A percentile compares a stretch with the other conserved stretches of the same genome.
phyloP scores from a whole-genome alignment of 129 eudicot species.

The Lactuca saligna region DNA sequence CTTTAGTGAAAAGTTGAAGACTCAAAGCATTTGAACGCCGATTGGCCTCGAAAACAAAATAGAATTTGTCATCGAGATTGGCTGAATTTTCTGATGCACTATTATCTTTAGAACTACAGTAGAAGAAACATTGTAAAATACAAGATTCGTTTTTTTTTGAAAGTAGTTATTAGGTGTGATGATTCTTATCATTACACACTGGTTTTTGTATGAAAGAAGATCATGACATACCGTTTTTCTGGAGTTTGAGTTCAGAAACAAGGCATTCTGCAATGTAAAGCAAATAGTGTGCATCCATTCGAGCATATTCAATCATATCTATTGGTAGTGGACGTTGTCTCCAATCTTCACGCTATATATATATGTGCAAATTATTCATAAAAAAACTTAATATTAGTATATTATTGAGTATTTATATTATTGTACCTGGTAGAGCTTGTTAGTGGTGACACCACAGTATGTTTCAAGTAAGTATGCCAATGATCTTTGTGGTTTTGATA shows the following conservation, averaged over 20 bases:
- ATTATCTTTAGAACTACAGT: conserved; percentile 44
- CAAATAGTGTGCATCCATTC: conserved; percentile 87
- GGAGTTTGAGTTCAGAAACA: conserved; percentile 61
- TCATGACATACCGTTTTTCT: conserved; percentile 44
- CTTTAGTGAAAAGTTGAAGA: conserved; percentile 84
- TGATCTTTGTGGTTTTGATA: conserved; percentile 89
- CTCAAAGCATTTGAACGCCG: conserved; percentile 85
- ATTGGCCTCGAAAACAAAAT: conserved; percentile 75
- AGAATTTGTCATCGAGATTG: conserved; percentile 60
- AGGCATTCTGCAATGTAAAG: conserved; percentile 75
- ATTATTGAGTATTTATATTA: not conserved
- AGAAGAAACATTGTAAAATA: conserved; percentile 25
- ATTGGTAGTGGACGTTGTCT: conserved; percentile 86
- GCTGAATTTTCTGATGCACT: conserved; percentile 67
- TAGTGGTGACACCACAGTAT: conserved; percentile 73
- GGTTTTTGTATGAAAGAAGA: conserved; percentile 6
- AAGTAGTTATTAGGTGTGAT: conserved; percentile 16
- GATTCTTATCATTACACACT: conserved; percentile 18
- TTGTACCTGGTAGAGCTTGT: conserved; percentile 79
- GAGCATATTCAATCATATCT: conserved; percentile 93
- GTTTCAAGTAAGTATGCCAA: conserved; percentile 89
- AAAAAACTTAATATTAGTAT: not conserved
- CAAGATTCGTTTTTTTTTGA: conserved; percentile 2
- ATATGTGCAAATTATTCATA: not conserved
- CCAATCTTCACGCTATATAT: conserved; percentile 87